Evolutionary conservation across 768 basidiomycete genomes (phyloP), one percentile per base, ranked within the genome.

Genomic region (Pulveroboletus sp.): DNA sequence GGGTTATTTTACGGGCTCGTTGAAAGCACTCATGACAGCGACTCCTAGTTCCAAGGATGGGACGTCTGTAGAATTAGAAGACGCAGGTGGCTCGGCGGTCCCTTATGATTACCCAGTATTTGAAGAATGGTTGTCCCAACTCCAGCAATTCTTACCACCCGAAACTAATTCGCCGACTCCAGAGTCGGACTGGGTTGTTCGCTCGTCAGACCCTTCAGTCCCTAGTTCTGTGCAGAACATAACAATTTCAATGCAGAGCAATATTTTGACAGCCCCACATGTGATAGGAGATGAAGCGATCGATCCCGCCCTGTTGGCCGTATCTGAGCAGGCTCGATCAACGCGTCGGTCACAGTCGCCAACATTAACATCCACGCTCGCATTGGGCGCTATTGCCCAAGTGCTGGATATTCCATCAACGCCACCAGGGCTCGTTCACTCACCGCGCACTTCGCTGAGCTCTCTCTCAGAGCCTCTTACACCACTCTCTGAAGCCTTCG

Each of bases 61-160:
- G 31, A 49, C 39, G 18, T 44, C 36, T 42, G 40, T 50, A 39
- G 47, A 55, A 46, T 41, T 46, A 13, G 57, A 49, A 28, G 41
- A 51, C 30, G 54, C 55, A n/a, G 36, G 39, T 33, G 11, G 45
- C 33, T 50, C 37, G 8, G 45, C 15, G 24, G 32, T 17, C 24
- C 15, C 64, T 13, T 57, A 66, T 36, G 77, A 80, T 55, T 68
- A 71, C 43, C 55, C 67, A 18, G 59, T 72, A 10, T 72, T 77
- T 52, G 75, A 81, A 53, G 75, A 70, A 33, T 80, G 77, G 78
- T 69, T 80, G 64, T 72, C 70, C 44, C 72, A 77, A 42, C 65
- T 81, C n/a, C 71, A 78, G 38, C 63, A 71, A 2, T 75, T 78
- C 44, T 70, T 76, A 7, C 59, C 71, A 33, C 39, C 43, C n/a